Percentiles rank a stretch among this genome's conserved stretches.
phyloP scores from a whole-genome alignment of 768 basidiomycete genomes.

The Pleurotus tuoliensis region DNA sequence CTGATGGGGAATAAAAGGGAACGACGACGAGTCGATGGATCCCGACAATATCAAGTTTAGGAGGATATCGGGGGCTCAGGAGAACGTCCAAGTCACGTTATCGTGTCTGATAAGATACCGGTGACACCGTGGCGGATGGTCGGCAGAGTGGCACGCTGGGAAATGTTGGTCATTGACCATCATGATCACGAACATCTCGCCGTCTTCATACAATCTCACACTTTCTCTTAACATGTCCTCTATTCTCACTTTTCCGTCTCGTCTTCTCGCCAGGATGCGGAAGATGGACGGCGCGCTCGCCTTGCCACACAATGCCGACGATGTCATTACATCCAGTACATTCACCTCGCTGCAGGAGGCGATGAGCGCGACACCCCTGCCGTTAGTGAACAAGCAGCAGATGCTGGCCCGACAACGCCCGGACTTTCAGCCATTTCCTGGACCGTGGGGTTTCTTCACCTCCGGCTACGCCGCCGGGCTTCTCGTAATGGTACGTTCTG shows the following conservation, averaged over 20 bases:
- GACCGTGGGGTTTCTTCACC: slow-evolving; percentile 69
- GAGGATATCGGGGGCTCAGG: too few relatives aligned
- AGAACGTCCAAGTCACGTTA: too few relatives aligned
- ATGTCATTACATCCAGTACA: slow-evolving; percentile 2
- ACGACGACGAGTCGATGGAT: too few relatives aligned
- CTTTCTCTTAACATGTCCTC: slow-evolving; percentile 38
- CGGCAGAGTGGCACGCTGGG: not conserved
- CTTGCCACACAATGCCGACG: slow-evolving; percentile 13
- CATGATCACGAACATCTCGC: not conserved
- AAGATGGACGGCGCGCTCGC: slow-evolving; percentile 25
- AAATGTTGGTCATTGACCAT: not conserved
- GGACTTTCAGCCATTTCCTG: slow-evolving; percentile 35
- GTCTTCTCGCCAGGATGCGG: slow-evolving; percentile 35
- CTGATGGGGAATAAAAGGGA: too few relatives aligned
- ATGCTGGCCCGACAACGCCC: not conserved
- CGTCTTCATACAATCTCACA: slow-evolving; percentile 31
- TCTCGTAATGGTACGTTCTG: slow-evolving; percentile 52
- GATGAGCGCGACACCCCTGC: slow-evolving; percentile 7
- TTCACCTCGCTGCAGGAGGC: slow-evolving; percentile 8
- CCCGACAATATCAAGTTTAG: too few relatives aligned
- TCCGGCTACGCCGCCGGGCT: slow-evolving; percentile 70
- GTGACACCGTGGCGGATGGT: too few relatives aligned
- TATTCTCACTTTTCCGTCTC: slow-evolving; percentile 38
- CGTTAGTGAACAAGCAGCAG: slow-evolving; percentile 11
- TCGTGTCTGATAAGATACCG: too few relatives aligned